A percentile compares a stretch with the other conserved stretches of the same genome.
These are phyloP conservation scores for Drechslera avenae DNA, from an alignment of 2,329 filamentous ascomycete genomes.

Conservation along the genomic window DNA sequence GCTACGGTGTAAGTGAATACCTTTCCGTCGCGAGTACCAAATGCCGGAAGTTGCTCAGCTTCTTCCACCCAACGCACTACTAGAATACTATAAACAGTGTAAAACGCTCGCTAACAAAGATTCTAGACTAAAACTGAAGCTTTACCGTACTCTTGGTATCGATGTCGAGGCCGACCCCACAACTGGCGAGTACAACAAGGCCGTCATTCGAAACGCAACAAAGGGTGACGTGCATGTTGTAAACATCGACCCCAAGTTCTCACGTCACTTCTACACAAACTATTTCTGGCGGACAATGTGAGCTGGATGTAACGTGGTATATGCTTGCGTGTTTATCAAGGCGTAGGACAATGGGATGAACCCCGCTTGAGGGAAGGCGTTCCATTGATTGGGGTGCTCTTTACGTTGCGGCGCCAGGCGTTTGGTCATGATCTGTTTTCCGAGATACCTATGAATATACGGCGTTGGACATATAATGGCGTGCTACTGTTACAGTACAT, in stretches of 20 bases:
- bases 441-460: slow-evolving; percentile 13
- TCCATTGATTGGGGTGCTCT: not conserved
- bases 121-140: slow-evolving; percentile 76
- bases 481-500: not conserved
- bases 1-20: slow-evolving; percentile 52
- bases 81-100: too few relatives aligned
- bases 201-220: slow-evolving; percentile 80
- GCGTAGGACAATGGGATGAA: not conserved
- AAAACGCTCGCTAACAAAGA: not conserved
- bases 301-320: not conserved
- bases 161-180: slow-evolving; percentile 78
- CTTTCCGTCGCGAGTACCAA: not conserved
- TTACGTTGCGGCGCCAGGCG: not conserved
- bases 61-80: too few relatives aligned
- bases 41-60: too few relatives aligned
- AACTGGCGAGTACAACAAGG: slow-evolving; percentile 82
- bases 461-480: slow-evolving; percentile 1
- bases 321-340: not conserved
- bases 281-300: slow-evolving; percentile 92
- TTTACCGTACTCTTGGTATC: slow-evolving; percentile 89
- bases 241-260: slow-evolving; percentile 92
- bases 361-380: not conserved
- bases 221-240: slow-evolving; percentile 95
- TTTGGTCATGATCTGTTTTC: slow-evolving; percentile 4
- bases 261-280: slow-evolving; percentile 88